Evolutionary conservation across 345 rosid genomes (phyloP).

Genomic region (Limnanthes douglasii): DNA sequence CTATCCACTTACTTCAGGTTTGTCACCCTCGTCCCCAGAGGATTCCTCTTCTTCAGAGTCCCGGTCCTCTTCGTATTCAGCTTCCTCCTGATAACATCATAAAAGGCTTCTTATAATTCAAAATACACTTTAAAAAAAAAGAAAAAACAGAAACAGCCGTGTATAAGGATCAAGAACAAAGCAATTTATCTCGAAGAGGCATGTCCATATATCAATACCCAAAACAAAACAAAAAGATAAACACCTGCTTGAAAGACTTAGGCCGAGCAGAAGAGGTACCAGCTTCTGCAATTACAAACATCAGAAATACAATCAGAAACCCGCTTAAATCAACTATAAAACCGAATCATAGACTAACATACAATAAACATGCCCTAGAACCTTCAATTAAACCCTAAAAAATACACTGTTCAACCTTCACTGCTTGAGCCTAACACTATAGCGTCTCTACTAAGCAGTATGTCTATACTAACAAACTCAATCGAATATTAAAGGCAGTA

Average conservation of each 20-base stretch:
- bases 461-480: no score
- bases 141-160: not conserved
- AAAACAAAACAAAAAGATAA: constrained; percentile 1
- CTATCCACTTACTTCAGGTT: constrained; percentile 12
- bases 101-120: not conserved
- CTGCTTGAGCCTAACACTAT: no score
- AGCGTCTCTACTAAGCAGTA: no score
- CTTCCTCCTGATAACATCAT: constrained; percentile 30
- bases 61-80: constrained; percentile 21
- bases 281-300: constrained; percentile 56
- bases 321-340: no score
- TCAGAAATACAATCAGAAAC: no score
- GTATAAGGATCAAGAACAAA: not conserved
- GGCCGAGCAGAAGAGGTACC: constrained; percentile 78
- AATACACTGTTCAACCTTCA: no score
- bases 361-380: no score
- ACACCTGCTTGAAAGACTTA: constrained; percentile 62
- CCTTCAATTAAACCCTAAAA: no score
- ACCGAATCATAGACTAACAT: no score
- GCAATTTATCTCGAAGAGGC: no score
- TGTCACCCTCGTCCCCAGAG: constrained; percentile 44
- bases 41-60: constrained; percentile 27
- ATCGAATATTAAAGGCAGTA: no score
- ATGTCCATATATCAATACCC: not conserved
- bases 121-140: not conserved